Evolutionary conservation across 2,329 filamentous ascomycete genomes (phyloP).

Genomic region (Cladophialophora chaetospira): DNA sequence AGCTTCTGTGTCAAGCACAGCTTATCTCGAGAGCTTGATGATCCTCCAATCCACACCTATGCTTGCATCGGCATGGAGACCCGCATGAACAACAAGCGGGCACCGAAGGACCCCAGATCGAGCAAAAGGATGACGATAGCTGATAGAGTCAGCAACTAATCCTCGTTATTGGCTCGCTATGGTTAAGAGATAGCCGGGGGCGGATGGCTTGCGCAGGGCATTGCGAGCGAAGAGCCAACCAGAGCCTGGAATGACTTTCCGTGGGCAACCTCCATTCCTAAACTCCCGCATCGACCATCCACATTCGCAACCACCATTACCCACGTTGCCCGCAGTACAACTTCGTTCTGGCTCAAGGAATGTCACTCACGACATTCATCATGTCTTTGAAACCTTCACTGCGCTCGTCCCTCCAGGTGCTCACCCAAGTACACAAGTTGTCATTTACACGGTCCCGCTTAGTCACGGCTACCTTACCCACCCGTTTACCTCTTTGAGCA

Average conservation of each 20-base stretch:
- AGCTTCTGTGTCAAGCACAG: constrained; percentile 1
- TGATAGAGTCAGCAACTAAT: neutral
- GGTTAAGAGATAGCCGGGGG: neutral
- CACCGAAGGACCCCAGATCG: neutral
- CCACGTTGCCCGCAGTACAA: neutral
- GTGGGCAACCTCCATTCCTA: neutral
- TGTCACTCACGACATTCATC: neutral
- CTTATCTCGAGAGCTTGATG: constrained; percentile 7
- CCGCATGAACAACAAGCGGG: neutral
- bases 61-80: neutral
- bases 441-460: neutral
- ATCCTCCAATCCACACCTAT: neutral
- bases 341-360: constrained; percentile 11
- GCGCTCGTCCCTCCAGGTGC: neutral
- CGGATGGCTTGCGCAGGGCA: neutral
- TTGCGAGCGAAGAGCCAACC: neutral
- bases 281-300: neutral
- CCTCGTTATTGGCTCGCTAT: neutral
- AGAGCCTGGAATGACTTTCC: neutral
- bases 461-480: neutral
- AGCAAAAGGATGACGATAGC: neutral
- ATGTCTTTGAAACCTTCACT: constrained; percentile 1
- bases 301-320: neutral
- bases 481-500: neutral
- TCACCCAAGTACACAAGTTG: neutral